Evolutionary conservation across 2,329 filamentous ascomycete genomes (phyloP), one percentile per base, ranked within the genome.

Genomic region (Fusarium buxicola): DNA sequence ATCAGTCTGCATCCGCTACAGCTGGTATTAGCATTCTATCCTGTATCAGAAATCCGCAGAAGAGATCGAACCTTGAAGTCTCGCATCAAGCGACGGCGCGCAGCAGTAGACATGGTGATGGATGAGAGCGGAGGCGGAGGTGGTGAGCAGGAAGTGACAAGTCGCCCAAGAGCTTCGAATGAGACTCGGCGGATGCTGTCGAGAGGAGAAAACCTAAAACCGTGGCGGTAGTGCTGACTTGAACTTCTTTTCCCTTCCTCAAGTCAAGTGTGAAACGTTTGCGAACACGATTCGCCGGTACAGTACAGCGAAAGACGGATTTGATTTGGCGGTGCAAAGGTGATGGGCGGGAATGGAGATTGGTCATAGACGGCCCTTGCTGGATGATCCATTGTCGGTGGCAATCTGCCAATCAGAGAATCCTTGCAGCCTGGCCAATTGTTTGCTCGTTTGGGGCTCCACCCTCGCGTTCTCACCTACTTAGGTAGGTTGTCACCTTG

Each of bases 1-100:
- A 75, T 99, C 95, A 40, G 94, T 98, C 82, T 99, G 95, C 94
- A 99, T 99, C 79, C 95, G 93, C 94, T 97, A 75, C 51, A 24
- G 30, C 12, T 16, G 25, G 31, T 28, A 36, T 71, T 47, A 71
- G 60, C 44, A 40, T 40, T 35, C 11, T 34, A 16, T 18, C 44
- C 13, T 34, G 28, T 16, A n/a, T 32, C 15, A 24, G 9, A 13
- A 10, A 9, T 8, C 30, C 24, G 15, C 25, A 7, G 24, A 35
- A 35, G 25, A 30, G n/a, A 43, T 58, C 67, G 75, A 86, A 96
- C 93, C 91, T 98, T 98, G 87, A 98, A 98, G 83, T 98, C 95
- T 77, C 95, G 92, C 95, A 99, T 98, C 78, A 99, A 84, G 76
- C 95, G 92, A 76, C 95, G 92, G 76, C 95, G 91, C 69, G 95